These are phyloP conservation scores for Glycyrrhiza uralensis DNA, from an alignment of 306 rosid species.

Conservation along the genomic window DNA sequence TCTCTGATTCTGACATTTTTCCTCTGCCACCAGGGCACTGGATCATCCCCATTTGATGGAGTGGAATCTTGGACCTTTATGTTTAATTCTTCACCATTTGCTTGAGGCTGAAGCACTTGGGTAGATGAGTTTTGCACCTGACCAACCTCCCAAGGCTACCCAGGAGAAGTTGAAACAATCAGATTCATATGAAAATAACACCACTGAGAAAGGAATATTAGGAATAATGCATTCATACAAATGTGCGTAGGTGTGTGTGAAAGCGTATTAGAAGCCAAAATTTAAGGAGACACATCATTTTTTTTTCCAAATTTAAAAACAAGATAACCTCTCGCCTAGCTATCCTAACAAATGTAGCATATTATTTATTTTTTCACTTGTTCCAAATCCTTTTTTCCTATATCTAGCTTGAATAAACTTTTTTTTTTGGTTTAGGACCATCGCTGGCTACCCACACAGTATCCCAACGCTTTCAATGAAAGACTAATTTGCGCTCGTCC, in stretches of 20 bases:
- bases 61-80: conserved; percentile 41
- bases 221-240: not conserved
- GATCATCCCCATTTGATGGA: conserved; percentile 46
- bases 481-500: no score
- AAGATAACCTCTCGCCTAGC: not conserved
- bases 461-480: no score
- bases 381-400: conserved; percentile 3
- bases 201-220: conserved; percentile 14
- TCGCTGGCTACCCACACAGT: no score
- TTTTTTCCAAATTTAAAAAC: not conserved
- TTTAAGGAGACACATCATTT: not conserved
- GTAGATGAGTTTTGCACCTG: conserved; percentile 54
- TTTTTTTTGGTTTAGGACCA: no score
- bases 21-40: conserved; percentile 72
- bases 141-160: conserved; percentile 79
- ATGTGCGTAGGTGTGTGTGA: not conserved
- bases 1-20: conserved; percentile 66
- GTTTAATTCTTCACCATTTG: conserved; percentile 39
- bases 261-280: not conserved
- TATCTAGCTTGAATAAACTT: not conserved
- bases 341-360: not conserved
- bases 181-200: conserved; percentile 17
- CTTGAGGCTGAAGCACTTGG: conserved; percentile 50
- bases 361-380: not conserved
- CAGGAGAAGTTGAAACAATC: conserved; percentile 36